Evolutionary conservation across 148 eudicot species (phyloP), one percentile per base, ranked within the genome.

Genomic region (Persicaria maculosa): DNA sequence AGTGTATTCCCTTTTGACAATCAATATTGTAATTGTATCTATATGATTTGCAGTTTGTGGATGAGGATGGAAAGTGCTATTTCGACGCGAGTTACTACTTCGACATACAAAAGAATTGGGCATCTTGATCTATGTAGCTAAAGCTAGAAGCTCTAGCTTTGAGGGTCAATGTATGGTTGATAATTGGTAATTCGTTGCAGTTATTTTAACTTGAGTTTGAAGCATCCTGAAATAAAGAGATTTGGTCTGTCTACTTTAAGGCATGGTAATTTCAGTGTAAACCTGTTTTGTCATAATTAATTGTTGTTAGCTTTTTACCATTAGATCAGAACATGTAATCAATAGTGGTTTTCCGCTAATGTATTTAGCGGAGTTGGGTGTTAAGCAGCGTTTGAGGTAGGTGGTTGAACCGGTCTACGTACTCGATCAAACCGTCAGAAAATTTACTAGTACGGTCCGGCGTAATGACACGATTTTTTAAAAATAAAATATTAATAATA

Each of bases 41-140:
- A 73, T 79, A 44, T 69, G 0, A 31, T 17, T 75, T 22, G 59
- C 79, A 83, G 86, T 80, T 83, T 78, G 81, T 80, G 76, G 86
- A 83, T 78, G 83, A 80, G 72, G 86, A 80, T 73, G 86, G 81
- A 22, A 83, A 80, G 3, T 83, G 86, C 70, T 80, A 80, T 65
- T 78, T 83, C 72, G 86, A 83, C 46, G 75, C 79, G 48, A 80
- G 68, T 59, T 83, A 83, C 81, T 80, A 80, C 71, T 83, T 83
- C 80, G 83, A 83, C 75, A 83, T 83, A 62, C 75, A 80, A 75
- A 83, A 83, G 79, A 80, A 83, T 17, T 83, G 86, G 83, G 83
- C 50, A 4, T 62, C 12, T 31, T 62, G 12, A 22, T 31, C 4
- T 1, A 25, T 15, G 57, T 53, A n/a, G 55, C 12, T 52, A 52